Evolutionary conservation across 163 green algal species (phyloP).

Genomic region (Volvox carteri): DNA sequence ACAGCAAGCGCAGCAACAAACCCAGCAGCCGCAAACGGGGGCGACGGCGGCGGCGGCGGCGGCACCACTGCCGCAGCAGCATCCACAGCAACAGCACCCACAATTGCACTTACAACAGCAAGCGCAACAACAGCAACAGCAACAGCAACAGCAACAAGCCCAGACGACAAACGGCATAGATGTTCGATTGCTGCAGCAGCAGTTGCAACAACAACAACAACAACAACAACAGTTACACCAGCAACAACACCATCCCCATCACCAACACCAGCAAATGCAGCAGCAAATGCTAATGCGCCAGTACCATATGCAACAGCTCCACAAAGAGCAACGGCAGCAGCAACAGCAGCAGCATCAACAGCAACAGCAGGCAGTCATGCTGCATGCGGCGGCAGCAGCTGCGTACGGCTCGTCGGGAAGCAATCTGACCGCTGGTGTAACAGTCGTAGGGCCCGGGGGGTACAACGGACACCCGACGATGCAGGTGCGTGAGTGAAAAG

Average conservation of each 20-base stretch:
- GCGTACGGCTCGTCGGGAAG: background rate
- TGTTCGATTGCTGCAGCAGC: background rate
- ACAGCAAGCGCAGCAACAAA: too few species aligned
- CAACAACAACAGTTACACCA: conserved; percentile 17
- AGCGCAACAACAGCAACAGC: conserved; percentile 5
- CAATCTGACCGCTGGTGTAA: too few species aligned
- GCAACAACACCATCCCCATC: conserved; percentile 5
- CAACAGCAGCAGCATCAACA: conserved; percentile 9
- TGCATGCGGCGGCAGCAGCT: background rate
- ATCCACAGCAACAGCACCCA: too few species aligned
- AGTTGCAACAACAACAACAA: background rate
- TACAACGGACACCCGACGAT: background rate
- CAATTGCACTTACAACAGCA: background rate
- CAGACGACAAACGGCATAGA: background rate
- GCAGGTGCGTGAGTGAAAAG: background rate
- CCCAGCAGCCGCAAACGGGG: too few species aligned
- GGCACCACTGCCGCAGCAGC: too few species aligned
- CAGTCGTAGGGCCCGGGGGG: background rate
- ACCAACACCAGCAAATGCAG: background rate
- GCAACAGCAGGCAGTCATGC: background rate
- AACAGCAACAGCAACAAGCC: background rate
- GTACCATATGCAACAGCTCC: background rate
- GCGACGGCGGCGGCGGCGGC: too few species aligned
- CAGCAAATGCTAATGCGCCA: background rate
- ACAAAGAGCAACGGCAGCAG: conserved; percentile 3